Percentiles rank a stretch among this genome's conserved stretches.
Conservation (phyloP, 306 rosid genomes). For the Inga oerstediana region DNA sequence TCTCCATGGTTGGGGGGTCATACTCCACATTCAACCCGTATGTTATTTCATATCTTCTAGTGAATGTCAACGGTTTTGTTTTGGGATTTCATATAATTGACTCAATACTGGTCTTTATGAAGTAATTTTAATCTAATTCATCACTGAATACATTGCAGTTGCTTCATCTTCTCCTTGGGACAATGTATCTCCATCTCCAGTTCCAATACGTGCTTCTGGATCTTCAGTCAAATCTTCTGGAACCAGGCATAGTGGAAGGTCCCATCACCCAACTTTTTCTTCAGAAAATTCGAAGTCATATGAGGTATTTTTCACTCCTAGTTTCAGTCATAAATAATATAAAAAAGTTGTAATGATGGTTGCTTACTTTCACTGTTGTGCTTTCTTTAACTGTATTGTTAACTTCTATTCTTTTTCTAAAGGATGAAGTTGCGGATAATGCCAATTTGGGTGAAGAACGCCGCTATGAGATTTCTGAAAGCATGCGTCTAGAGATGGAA, state of each 20-base stretch:
- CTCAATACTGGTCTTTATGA: conserved; percentile 24
- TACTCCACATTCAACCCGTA: conserved; percentile 74
- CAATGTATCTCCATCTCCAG: conserved; percentile 86
- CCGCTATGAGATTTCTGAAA: conserved; percentile 82
- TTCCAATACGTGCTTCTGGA: conserved; percentile 94
- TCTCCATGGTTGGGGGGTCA: conserved; percentile 94
- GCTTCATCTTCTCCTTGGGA: conserved; percentile 89
- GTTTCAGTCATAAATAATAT: conserved; percentile 3
- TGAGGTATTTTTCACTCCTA: conserved; percentile 52
- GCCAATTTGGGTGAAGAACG: conserved; percentile 56
- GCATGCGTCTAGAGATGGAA: conserved; percentile 96
- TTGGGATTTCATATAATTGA: conserved; percentile 24
- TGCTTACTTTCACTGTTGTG: conserved; percentile 12
- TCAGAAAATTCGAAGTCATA: conserved; percentile 48
- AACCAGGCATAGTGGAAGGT: conserved; percentile 64
- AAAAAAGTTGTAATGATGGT: neutral
- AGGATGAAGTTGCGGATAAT: conserved; percentile 62
- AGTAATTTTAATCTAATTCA: conserved; percentile 25
- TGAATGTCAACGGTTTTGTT: neutral
- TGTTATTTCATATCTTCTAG: conserved; percentile 33
- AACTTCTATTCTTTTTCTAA: conserved; percentile 26
- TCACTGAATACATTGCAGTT: conserved; percentile 51
- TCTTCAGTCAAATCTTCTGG: conserved; percentile 67
- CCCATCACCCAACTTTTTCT: conserved; percentile 61
- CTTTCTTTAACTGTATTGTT: conserved; percentile 12